Base-by-base conservation (phyloP, 805 yeast species). In the Wickerhamomyces strasburgensis region DNA sequence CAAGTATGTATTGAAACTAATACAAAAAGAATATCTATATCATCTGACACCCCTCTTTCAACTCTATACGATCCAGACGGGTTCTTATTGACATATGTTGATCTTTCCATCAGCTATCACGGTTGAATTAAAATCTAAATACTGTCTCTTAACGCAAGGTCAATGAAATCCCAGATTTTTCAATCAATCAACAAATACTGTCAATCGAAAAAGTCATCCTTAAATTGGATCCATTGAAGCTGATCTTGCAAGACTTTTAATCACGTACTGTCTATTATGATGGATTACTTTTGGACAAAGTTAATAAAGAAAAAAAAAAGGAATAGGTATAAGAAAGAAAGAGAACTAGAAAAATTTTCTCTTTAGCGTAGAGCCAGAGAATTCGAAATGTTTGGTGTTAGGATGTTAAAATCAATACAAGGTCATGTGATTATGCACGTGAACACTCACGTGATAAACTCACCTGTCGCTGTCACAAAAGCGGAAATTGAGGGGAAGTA, bases 251-350 rank as follows among this genome's bases (percentile, higher is more conserved):
- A 34, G 29, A 35, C 37, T 30, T 50, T 46, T 52, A 52, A 51
- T 44, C 55, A 49, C 68, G 82, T 75, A 77, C 84, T 77, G 84
- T 77, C 84, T 76, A 64, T 56, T 61, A 78, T 68, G 78, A 73
- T 67, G 81, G 82, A 72, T 64, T 57, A 68, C 62, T 71, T 74
- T 75, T 72, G 80, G 80, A 77, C 80, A 76, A 75, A 75, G 80
- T 74, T 58, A 59, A 57, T 44, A 47, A 48, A 50, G 25, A 48
- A 52, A 53, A 48, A 46, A 39, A 44, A 41, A 31, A 19, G 16
- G 19, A 13, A 11, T 15, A 27, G 10, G 9, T 6, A 27, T n/a
- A 19, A 13, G 31, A 16, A 25, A 26, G 21, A 17, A 14, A 21
- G 23, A 26, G 28, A 30, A 19, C 11, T 10, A 17, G n/a, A 26